phyloP scores from a whole-genome alignment of 2,329 filamentous ascomycete genomes.

The Neofusicoccum laricinum region DNA sequence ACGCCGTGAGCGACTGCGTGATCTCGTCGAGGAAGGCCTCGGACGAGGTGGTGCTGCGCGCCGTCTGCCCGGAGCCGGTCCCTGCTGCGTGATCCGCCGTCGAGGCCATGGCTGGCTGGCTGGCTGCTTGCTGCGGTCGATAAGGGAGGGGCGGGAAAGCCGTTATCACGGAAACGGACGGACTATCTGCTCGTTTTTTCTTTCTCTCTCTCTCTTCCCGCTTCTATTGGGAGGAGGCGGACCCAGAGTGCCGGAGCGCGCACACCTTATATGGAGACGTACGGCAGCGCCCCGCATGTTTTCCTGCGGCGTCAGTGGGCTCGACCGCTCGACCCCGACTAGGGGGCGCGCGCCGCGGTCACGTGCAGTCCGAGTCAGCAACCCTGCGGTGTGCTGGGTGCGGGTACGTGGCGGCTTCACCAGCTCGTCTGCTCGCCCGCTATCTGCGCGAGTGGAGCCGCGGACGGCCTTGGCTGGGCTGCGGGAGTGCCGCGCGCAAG shows the following conservation, averaged over 20 bases:
- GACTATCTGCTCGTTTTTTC: neutral
- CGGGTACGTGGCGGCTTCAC: neutral
- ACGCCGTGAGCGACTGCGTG: slow-evolving; percentile 30
- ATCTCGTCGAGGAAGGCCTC: slow-evolving; percentile 23
- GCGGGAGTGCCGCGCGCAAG: too few relatives aligned
- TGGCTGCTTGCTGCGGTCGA: neutral
- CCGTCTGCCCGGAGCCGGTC: slow-evolving; percentile 12
- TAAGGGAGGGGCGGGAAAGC: neutral
- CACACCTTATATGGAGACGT: neutral
- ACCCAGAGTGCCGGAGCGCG: neutral
- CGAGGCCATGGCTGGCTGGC: neutral
- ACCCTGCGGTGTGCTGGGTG: neutral
- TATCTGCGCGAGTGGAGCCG: neutral
- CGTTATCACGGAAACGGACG: too few relatives aligned
- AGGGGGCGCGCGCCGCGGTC: neutral
- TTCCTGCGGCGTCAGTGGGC: slow-evolving; percentile 2
- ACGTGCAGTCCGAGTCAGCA: neutral
- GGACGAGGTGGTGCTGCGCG: slow-evolving; percentile 21
- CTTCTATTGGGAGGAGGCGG: neutral
- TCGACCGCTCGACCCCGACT: neutral
- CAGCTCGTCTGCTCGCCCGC: neutral
- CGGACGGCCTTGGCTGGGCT: neutral
- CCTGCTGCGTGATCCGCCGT: neutral
- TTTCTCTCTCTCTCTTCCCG: neutral
- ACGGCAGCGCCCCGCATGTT: neutral